These are phyloP conservation scores for Aethionema arabicum DNA, from an alignment of 345 rosid species.

Conservation along the genomic window DNA sequence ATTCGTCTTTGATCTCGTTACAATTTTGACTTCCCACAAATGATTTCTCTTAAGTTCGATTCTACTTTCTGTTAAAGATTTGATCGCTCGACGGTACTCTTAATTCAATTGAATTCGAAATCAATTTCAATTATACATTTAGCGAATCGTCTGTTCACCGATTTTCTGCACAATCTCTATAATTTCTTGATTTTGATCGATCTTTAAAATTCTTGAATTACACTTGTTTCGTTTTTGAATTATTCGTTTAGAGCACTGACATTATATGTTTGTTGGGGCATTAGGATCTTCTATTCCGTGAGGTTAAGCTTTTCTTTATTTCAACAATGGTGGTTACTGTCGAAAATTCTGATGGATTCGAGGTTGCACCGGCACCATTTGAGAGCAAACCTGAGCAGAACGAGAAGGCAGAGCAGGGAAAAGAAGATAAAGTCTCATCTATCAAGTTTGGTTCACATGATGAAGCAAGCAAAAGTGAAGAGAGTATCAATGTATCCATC, in stretches of 20 bases:
- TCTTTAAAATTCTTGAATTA: no score
- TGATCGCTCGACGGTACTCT: no score
- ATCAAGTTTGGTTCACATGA: conserved; percentile 54
- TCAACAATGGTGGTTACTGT: conserved; percentile 60
- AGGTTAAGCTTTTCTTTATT: background rate
- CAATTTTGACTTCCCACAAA: no score
- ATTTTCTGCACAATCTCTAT: no score
- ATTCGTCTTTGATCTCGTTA: no score
- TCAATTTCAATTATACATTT: no score
- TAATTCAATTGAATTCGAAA: no score
- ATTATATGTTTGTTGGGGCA: background rate
- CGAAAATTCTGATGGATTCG: conserved; percentile 44
- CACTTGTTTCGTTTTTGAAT: no score
- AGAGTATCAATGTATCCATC: conserved; percentile 38
- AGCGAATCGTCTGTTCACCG: no score
- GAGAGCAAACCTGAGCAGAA: conserved; percentile 46
- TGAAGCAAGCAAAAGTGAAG: conserved; percentile 41
- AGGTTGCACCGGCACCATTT: conserved; percentile 48
- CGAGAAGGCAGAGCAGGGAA: conserved; percentile 41
- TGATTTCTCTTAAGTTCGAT: no score
- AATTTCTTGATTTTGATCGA: no score
- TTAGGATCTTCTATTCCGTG: conserved; percentile 28
- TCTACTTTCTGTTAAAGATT: no score
- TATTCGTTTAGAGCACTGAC: background rate
- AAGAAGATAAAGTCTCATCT: conserved; percentile 28